phyloP scores from a whole-genome alignment of 345 rosid genomes.

The Firmiana major region DNA sequence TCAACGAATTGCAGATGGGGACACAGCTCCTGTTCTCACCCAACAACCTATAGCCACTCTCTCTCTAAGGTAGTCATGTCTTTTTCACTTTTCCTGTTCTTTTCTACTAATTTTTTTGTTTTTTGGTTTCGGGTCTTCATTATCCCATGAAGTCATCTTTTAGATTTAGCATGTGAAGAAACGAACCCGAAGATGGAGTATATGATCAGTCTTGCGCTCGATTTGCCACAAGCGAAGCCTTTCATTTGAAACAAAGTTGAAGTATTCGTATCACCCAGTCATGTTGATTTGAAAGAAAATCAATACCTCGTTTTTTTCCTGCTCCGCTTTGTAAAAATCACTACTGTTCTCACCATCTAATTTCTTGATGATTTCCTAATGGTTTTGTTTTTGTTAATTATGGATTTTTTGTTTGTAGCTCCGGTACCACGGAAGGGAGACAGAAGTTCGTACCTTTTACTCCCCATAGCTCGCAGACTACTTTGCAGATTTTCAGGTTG shows the following conservation, averaged over 20 bases:
- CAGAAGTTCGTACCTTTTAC: slow-evolving; percentile 87
- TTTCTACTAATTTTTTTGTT: neutral
- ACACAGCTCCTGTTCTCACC: slow-evolving; percentile 66
- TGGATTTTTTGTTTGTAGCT: slow-evolving; percentile 38
- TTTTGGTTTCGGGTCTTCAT: too few relatives aligned
- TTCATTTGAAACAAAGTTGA: neutral
- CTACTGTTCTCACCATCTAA: neutral
- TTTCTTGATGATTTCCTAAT: neutral
- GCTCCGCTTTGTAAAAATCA: neutral
- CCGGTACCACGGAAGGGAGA: slow-evolving; percentile 94
- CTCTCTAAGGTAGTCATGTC: slow-evolving; percentile 59
- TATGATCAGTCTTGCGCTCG: too few relatives aligned
- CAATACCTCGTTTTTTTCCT: neutral
- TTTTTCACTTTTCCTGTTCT: neutral
- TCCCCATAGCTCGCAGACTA: slow-evolving; percentile 63
- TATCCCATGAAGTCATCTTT: neutral
- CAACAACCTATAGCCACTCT: slow-evolving; percentile 62
- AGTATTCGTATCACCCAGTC: neutral
- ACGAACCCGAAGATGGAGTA: neutral
- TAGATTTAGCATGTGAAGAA: neutral
- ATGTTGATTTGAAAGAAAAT: neutral
- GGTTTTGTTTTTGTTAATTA: neutral
- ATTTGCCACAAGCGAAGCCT: neutral
- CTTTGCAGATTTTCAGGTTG: slow-evolving; percentile 70
- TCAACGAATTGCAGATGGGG: slow-evolving; percentile 84